Evolutionary conservation across 2,329 filamentous ascomycete species (phyloP), one percentile per base, ranked within the genome.

Genomic region (Simplicillium sp.): DNA sequence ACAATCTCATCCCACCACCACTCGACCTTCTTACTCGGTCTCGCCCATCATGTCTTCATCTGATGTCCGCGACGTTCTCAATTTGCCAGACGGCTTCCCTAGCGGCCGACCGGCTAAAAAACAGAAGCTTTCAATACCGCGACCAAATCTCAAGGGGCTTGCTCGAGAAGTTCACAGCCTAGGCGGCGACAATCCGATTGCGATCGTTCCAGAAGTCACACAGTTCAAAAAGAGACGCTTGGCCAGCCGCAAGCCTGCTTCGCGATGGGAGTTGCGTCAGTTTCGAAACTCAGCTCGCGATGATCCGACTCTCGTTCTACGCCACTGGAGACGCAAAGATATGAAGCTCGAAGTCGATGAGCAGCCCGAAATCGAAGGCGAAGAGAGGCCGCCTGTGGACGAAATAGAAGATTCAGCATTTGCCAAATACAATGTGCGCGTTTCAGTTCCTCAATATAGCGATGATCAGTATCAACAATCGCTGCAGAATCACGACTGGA

Each of bases 41-140:
- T 36, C 48, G 44, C 43, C 50, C 43, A 48, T 49, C 54, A 86
- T 86, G 81, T 73, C 82, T 46, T 82, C 82, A 47, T 76, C 80
- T 60, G 87, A 94, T 71, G 78, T 94, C 52, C 87, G 85, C 66
- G 87, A 94, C 60, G 86, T 94, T 57, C 79, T 94, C 56, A 87
- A 89, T 61, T 71, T 94, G 58, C 82, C 82, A 38, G 81, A 80
- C 28, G 64, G 67, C 45, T 53, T 64, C 38, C 54, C 66, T 38
- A 66, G 63, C 39, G 56, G 68, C 40, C 66, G 82, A 47, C 77
- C 80, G 33, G 65, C 75, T 34, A 94, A 92, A 67, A 89, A 90
- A 58, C 79, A 82, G 53, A 88, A 84, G 58, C 67, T 76, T 7
- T 67, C 73, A 13, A 75, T 73, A 36, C 75, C 80, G 48, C 68